Base-by-base conservation (phyloP, 768 basidiomycete genomes). In the Russula sp. region DNA sequence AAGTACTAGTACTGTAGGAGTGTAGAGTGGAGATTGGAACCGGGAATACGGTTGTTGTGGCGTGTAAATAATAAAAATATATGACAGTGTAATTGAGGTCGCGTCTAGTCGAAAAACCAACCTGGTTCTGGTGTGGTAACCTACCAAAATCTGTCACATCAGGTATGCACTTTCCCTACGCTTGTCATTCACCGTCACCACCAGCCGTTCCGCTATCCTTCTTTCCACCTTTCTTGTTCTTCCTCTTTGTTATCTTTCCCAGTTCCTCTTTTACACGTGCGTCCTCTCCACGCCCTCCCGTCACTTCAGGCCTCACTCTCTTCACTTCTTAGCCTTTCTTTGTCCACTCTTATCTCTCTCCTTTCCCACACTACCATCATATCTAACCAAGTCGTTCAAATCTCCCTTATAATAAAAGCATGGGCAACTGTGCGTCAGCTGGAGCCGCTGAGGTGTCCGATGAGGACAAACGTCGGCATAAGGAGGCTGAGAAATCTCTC, bases 401-500 rank as follows among this genome's bases (percentile, higher is more conserved):
- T 51, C 31, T 8, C 22, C n/a, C 10, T 37, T 9, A 20, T n/a
- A 39, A 48, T 35, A 31, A 27, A 57, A 59, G 48, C 34, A 68
- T 68, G 67, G 67, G 67, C 37, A 59, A 58, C 27, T 68, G 67
- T 35, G 47, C 66, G 48, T 68, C 67, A 18, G 72, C 92, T 89
- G 93, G 94, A 64, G 82, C 83, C 6, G 73, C 80, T 2, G 89
- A 87, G 55, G 78, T 88, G 7, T 78, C 82, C 10, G 90, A 92
- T 56, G 82, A 86, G 47, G 89, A 90, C 68, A 86, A 79, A 75
- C 75, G 76, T 66, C 74, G 79, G 65, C 85, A 91, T 70, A 77
- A 78, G 60, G 86, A 87, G 68, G 90, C 81, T 6, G 91, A 93
- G 75, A 89, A 86, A 75, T 81, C 84, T 68, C 77, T 95, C 62